Evolutionary conservation across 768 basidiomycete genomes (phyloP), one percentile per base, ranked within the genome.

Genomic region (Leucocoprinus leucothites): DNA sequence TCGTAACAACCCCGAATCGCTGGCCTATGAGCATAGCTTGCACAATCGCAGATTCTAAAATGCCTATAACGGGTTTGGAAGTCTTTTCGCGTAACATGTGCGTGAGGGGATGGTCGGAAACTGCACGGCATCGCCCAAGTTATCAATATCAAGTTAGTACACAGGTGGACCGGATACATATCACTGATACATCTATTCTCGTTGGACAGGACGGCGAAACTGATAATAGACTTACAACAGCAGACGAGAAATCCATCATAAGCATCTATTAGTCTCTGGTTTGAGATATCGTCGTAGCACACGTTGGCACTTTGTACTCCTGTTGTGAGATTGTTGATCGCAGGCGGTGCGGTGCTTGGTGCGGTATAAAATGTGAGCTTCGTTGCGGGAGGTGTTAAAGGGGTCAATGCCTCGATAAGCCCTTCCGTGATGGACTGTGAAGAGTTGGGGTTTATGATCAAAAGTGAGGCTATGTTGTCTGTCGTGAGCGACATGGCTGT

Each of bases 361-460:
- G 65, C 69, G 2, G 72, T 73, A 61, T 72, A 73, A 53, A 70
- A 74, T 11, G 60, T 26, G 13, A 73, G 62, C 2, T 34, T 46
- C 5, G 64, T 62, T 16, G 62, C 65, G 18, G 71, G 70, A 9
- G 71, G 70, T 22, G 63, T 50, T 31, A 60, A 42, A 1, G 64
- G 53, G 13, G n/a, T 14, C 21, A 73, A 61, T 8, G 53, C 54
- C 41, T 63, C 56, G 43, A 53, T 31, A 19, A 73, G 62, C 16
- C 71, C 72, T 7, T 63, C 49, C 13, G 73, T 73, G 18, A 74
- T 65, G 3, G 71, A 70, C 40, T 58, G 34, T 4, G 71, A 67
- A 18, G 71, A 71, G 55, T 73, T 73, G 42, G 72, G 71, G 60
- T 73, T 74, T 60, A 73, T 71, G 14, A 72, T 60, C 19, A 75